phyloP scores from a whole-genome alignment of 345 rosid genomes.

The Excoecaria cochinchinensis region DNA sequence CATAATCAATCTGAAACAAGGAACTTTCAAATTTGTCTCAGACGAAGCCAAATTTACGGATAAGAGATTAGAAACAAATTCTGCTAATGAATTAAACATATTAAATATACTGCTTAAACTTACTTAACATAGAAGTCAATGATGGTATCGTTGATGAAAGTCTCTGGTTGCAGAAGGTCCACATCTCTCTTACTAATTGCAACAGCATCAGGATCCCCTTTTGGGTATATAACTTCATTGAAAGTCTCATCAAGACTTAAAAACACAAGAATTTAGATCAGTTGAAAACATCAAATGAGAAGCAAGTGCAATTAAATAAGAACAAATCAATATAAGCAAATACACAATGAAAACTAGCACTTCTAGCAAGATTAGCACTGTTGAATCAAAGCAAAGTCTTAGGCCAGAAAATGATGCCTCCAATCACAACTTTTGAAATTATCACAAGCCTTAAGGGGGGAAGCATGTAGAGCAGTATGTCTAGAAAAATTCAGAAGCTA shows the following conservation, averaged over 20 bases:
- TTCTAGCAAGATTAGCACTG: neutral
- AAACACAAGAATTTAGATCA: neutral
- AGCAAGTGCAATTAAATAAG: neutral
- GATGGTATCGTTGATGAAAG: slow-evolving; percentile 89
- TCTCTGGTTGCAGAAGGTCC: slow-evolving; percentile 84
- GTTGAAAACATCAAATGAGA: neutral
- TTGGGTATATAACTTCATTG: slow-evolving; percentile 85
- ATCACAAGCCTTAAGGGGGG: neutral
- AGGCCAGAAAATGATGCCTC: neutral
- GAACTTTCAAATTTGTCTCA: neutral
- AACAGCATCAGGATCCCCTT: slow-evolving; percentile 92
- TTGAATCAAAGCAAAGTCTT: neutral
- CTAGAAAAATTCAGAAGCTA: too few species aligned
- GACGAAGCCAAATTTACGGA: neutral
- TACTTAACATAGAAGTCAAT: slow-evolving; percentile 95
- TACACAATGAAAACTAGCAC: neutral
- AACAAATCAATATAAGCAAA: neutral
- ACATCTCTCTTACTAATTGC: slow-evolving; percentile 86
- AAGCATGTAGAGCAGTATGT: neutral
- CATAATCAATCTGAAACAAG: neutral
- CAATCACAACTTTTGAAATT: neutral
- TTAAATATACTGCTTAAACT: slow-evolving; percentile 19
- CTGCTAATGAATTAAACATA: neutral
- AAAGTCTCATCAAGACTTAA: slow-evolving; percentile 72
- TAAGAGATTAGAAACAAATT: neutral